phyloP scores from a whole-genome alignment of 192 early-diverging fungal genomes.

The Linnemannia elongata region DNA sequence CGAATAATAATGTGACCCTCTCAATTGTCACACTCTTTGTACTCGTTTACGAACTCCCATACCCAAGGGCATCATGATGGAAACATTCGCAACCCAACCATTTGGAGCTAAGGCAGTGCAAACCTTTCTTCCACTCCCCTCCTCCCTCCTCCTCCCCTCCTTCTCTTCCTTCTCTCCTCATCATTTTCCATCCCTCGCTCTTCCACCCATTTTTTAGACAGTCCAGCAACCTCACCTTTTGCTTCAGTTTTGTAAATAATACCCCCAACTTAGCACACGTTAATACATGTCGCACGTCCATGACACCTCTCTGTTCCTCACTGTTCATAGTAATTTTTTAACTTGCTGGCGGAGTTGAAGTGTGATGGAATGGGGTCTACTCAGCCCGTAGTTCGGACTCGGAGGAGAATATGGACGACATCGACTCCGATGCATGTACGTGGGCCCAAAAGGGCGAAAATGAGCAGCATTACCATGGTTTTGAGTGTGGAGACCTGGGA shows the following conservation, averaged over 20 bases:
- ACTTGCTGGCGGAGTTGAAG: background rate
- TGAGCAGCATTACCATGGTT: background rate
- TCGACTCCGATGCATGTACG: background rate
- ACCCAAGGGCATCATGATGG: conserved; percentile 1
- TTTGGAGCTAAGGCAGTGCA: background rate
- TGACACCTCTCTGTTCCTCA: background rate
- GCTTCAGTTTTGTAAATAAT: conserved; percentile 19
- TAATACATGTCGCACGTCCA: background rate
- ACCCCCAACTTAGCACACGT: background rate
- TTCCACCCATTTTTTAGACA: background rate
- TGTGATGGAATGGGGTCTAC: background rate
- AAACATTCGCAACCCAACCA: background rate
- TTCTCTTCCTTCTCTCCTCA: background rate
- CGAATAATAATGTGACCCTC: background rate
- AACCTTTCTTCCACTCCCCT: background rate
- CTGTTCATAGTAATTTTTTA: background rate
- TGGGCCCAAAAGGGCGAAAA: background rate
- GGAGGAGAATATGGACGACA: background rate
- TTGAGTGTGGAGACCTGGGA: background rate
- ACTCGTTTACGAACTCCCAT: background rate
- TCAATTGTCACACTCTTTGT: background rate
- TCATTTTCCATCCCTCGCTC: background rate
- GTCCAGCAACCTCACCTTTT: background rate
- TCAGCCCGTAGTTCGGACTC: background rate
- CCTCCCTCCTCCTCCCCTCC: background rate